A percentile compares a stretch with the other conserved stretches of the same genome.
phyloP scores from a whole-genome alignment of 139 green algal species.

The Diplosphaera chodatii region DNA sequence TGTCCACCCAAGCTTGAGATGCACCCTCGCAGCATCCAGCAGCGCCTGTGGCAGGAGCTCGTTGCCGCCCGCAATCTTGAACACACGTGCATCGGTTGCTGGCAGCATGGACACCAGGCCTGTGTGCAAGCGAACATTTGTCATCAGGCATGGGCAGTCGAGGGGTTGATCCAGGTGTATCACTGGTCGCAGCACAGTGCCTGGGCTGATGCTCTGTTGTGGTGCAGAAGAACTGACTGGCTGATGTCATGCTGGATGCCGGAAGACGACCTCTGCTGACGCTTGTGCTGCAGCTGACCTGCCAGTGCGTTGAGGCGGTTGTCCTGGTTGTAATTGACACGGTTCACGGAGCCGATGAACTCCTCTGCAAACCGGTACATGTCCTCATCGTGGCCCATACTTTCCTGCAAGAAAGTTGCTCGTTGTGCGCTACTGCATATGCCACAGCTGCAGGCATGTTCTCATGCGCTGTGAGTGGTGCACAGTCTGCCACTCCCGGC shows the following conservation, averaged over 20 bases:
- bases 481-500: too few species aligned
- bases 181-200: not conserved
- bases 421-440: too few species aligned
- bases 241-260: too few species aligned
- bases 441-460: too few species aligned
- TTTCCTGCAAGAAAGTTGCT: not conserved
- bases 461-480: too few species aligned
- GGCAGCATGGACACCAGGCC: slow-evolving; percentile 58
- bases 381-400: slow-evolving; percentile 7
- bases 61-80: slow-evolving; percentile 49
- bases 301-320: slow-evolving; percentile 57
- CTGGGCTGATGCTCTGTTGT: too few species aligned
- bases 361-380: slow-evolving; percentile 29
- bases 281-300: slow-evolving; percentile 9
- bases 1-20: not conserved
- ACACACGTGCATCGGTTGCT: slow-evolving; percentile 15
- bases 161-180: not conserved
- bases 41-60: slow-evolving; percentile 23
- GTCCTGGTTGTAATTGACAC: slow-evolving; percentile 62
- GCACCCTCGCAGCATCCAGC: slow-evolving; percentile 5
- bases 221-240: too few species aligned
- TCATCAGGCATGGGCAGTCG: not conserved
- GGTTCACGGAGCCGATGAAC: slow-evolving; percentile 39
- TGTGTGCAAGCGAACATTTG: slow-evolving; percentile 5
- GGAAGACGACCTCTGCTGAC: too few species aligned